Conservation (phyloP, 2,329 filamentous ascomycete species). For the Penicillium sp. region DNA sequence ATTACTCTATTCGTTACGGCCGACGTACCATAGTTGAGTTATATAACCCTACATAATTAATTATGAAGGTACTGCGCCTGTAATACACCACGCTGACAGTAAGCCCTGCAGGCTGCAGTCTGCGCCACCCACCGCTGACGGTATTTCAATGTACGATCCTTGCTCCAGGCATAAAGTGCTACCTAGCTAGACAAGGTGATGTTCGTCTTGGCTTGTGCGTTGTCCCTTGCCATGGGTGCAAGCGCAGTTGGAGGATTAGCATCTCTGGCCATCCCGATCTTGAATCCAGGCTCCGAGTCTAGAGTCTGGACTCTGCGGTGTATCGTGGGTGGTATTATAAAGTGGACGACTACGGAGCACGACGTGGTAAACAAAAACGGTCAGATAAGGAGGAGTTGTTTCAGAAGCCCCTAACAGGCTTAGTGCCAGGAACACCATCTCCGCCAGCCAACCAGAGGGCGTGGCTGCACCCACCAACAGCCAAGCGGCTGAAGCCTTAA, state of each 20-base stretch:
- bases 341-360: neutral
- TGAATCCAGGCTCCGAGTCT: too few species aligned
- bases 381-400: slow-evolving; percentile 1
- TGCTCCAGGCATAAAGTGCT: neutral
- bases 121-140: neutral
- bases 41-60: too few species aligned
- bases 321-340: too few species aligned
- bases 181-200: neutral
- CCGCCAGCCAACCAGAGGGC: neutral
- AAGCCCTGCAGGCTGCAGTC: neutral
- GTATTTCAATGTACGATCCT: neutral
- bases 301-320: neutral
- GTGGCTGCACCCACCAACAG: neutral
- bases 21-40: too few species aligned
- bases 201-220: too few species aligned
- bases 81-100: neutral
- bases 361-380: neutral
- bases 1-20: neutral
- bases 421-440: slow-evolving; percentile 12
- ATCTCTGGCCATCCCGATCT: too few species aligned
- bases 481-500: too few species aligned
- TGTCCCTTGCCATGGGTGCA: too few species aligned
- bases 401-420: neutral
- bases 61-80: too few species aligned
- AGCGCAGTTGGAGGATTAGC: too few species aligned